Base-by-base conservation (phyloP, 2,329 filamentous ascomycete species). In the Talaromyces amestolkiae region DNA sequence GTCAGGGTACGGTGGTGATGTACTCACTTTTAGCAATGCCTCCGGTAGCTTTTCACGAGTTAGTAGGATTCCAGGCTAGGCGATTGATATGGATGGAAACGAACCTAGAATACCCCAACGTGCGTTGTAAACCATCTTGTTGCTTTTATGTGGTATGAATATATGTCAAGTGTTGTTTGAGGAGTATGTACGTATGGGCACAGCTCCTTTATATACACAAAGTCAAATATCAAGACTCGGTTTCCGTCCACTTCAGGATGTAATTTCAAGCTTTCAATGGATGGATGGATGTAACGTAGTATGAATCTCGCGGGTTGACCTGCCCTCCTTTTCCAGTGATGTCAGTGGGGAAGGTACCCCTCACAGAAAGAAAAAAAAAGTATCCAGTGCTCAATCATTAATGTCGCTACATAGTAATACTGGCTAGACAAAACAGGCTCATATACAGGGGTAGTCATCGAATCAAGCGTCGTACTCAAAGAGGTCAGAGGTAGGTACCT, bases 51-150 rank as follows among this genome's bases (percentile, higher is more conserved):
- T 35, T 13, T 59, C 10, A 56, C 11, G 4, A 19, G 53, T 56
- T 13, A 56, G 53, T 56, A 22, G 19, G 3, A 24, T 39, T 33
- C 19, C 27, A 39, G 37, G 19, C 17, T 7, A 22, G 33, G 11
- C 1, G 6, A 24, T 15, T 37, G 33, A 37, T 31, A 31, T 31
- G 27, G 33, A 19, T 8, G n/a, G 6, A 35, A n/a, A 65, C 76
- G 67, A 74, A 79, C 78, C 78, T 71, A 81, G 74, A 65, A 81
- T 80, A 69, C 79, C 79, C 79, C 79, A 81, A 60, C 76, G 74
- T 31, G 79, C 67, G 66, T 76, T 78, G 67, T 78, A 72, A 43
- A 45, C 65, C 65, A 66, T 66, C 11, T 35, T 66, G 54, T 58
- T 74, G 13, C 24, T 60, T 22, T 59, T 35, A 49, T 51, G 22